Evolutionary conservation across 2,329 filamentous ascomycete species (phyloP), one percentile per base, ranked within the genome.

Genomic region (Aspergillus chevalieri): DNA sequence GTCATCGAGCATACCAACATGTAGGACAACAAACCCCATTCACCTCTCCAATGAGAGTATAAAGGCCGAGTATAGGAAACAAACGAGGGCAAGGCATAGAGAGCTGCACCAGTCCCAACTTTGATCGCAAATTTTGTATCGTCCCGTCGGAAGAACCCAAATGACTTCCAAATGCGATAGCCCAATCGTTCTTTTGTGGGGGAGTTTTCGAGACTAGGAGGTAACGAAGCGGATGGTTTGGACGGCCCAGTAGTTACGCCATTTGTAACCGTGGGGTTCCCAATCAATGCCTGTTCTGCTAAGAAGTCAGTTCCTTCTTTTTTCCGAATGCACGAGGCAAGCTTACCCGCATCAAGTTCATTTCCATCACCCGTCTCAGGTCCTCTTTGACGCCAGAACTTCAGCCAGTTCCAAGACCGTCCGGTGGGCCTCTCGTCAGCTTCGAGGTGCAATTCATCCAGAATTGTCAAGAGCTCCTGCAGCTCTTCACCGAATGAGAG

Each of bases 1-100:
- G 92, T 98, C 90, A 96, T 97, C 34, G 88, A 90, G 65, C 91
- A 95, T 21, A 98, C 93, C 64, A 97, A 84, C 92, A 97, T 97
- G 74, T 95, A 97, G 0, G 90, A 95, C 48, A 98, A 70, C 2
- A 98, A 77, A 19, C 93, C 93, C 93, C 93, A 98, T 76, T 98
- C 93, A 26, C 92, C 92, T 65, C 92, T 80, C 89, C 91, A 97
- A 61, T 86, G 85, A 47, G 83, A 79, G 66, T 96, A 98, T 17
- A 86, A 78, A 0, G 87, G 87, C 47, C 90, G 78, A 2, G 90
- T 95, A 7, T 79, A 74, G 1, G 84, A 80, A 30, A 96, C 79
- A 62, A 95, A 98, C 2, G 93, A 86, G 58, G 94, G 87, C 67
- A 93, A 82, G 15, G 90, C 92, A 74, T 92, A 97, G 0, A 96